phyloP scores from a whole-genome alignment of 2,329 filamentous ascomycete genomes.

The Zalaria sp. region DNA sequence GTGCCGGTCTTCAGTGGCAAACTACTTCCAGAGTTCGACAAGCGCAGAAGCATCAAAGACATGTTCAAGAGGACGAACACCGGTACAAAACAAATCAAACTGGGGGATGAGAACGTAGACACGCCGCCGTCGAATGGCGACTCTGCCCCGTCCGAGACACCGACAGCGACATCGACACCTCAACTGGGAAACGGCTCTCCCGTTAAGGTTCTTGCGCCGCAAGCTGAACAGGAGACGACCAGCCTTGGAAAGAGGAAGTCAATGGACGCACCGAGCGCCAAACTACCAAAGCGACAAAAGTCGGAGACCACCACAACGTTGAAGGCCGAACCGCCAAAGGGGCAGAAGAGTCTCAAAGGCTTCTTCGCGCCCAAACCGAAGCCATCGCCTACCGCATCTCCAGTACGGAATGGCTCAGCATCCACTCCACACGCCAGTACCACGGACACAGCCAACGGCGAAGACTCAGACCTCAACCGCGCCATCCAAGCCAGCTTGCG shows the following conservation, averaged over 20 bases:
- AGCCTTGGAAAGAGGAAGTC: slow-evolving; percentile 20
- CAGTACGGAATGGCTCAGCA: neutral
- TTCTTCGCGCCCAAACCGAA: slow-evolving; percentile 57
- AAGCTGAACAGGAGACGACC: neutral
- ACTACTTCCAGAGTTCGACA: slow-evolving; percentile 76
- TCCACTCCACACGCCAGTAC: neutral
- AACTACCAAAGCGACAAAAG: slow-evolving; percentile 38
- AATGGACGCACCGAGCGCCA: slow-evolving; percentile 12
- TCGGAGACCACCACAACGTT: slow-evolving; percentile 15
- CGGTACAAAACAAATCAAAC: neutral
- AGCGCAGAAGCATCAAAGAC: slow-evolving; percentile 72
- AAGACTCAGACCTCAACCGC: neutral
- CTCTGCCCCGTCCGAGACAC: neutral
- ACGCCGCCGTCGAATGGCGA: neutral
- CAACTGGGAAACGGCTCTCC: neutral
- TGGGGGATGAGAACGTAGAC: too few relatives aligned
- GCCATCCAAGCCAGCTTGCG: neutral
- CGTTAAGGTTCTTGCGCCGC: neutral
- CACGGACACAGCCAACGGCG: neutral
- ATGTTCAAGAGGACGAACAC: slow-evolving; percentile 58
- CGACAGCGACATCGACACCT: neutral
- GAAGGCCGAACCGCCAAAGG: slow-evolving; percentile 17
- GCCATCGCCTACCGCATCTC: slow-evolving; percentile 1
- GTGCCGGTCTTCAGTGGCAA: slow-evolving; percentile 64
- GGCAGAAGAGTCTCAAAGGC: slow-evolving; percentile 53